Base-by-base conservation (phyloP, 1,139 yeast genomes). In the Geotrichum carabidarum region DNA sequence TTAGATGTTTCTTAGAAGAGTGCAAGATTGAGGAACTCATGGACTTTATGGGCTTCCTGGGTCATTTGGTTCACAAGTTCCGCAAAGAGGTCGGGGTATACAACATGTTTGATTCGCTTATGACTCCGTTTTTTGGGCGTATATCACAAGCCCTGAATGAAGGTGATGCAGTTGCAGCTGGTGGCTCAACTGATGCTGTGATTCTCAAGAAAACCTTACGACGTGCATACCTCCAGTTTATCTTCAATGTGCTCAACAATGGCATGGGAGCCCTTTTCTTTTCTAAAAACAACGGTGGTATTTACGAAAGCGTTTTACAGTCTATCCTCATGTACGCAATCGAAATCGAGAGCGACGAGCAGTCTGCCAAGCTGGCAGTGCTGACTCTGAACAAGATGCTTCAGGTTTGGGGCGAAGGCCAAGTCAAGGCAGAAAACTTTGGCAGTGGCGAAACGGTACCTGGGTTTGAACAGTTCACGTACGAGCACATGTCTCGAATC, bases 61-160 rank as follows among this genome's bases (percentile, higher is more conserved):
- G 96, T 7, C 98, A 93, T 70, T 79, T 93, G 58, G 81, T 86
- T 49, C 98, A 93, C 69, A 80, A 77, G 63, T 89, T 85, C 70
- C 80, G 82, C 63, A 74, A 75, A 48, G 85, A 86, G 62, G 82
- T 80, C 45, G 79, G 78, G 49, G 81, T 91, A 55, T 89, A 86
- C 68, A 83, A 83, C 62, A 74, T 94, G 70, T 75, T 93, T 59
- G 83, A 85, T 63, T 82, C 83, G 56, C 73, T 93, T 58, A 69
- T 90, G 58, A 74, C 86, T 1, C 96, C 97, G 15, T 76, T 93
- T 50, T 74, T 88, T 47, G 77, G 76, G 52, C 86, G 87, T 64
- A 76, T 86, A 12, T 81, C 85, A 62, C 76, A 74, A 17, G 75
- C 80, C 58, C 71, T 86, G 58, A 74, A 78, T 54, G 76, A 74